A percentile compares a stretch with the other conserved stretches of the same genome.
These are phyloP conservation scores for Ceratobasidium sp. DNA, from an alignment of 1,284 basidiomycete species.

Conservation along the genomic window DNA sequence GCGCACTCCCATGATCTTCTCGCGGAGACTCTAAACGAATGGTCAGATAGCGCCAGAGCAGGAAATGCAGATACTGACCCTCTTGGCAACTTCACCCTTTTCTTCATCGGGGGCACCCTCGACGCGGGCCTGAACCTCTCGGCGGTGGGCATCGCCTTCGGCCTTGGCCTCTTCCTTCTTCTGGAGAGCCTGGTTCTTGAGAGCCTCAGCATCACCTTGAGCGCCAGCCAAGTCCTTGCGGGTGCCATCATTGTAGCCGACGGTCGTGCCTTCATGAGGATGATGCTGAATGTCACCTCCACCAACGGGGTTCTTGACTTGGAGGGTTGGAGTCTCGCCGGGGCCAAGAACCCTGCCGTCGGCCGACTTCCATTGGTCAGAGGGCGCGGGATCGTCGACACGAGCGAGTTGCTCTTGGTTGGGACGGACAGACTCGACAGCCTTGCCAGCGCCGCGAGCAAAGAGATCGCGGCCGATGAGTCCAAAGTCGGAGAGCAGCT, in stretches of 20 bases:
- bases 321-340: slow-evolving; percentile 58
- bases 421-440: slow-evolving; percentile 76
- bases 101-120: slow-evolving; percentile 49
- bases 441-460: slow-evolving; percentile 75
- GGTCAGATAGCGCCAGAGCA: slow-evolving; percentile 3
- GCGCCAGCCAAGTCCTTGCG: slow-evolving; percentile 45
- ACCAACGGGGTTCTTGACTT: slow-evolving; percentile 55
- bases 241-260: slow-evolving; percentile 51
- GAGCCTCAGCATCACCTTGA: slow-evolving; percentile 40
- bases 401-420: slow-evolving; percentile 63
- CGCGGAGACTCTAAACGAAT: slow-evolving; percentile 42
- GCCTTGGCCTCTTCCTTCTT: slow-evolving; percentile 40
- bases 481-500: slow-evolving; percentile 82
- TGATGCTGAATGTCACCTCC: slow-evolving; percentile 53
- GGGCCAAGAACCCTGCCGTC: slow-evolving; percentile 57
- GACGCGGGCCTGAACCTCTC: slow-evolving; percentile 41
- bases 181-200: slow-evolving; percentile 43
- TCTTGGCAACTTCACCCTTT: slow-evolving; percentile 57
- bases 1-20: slow-evolving; percentile 50
- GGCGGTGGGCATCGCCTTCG: slow-evolving; percentile 43
- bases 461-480: slow-evolving; percentile 87
- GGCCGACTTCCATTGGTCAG: slow-evolving; percentile 59
- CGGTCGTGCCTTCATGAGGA: slow-evolving; percentile 54
- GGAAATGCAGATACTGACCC: slow-evolving; percentile 44
- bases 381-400: slow-evolving; percentile 74